phyloP scores from a whole-genome alignment of 345 rosid species.

The Populus pruinosa region DNA sequence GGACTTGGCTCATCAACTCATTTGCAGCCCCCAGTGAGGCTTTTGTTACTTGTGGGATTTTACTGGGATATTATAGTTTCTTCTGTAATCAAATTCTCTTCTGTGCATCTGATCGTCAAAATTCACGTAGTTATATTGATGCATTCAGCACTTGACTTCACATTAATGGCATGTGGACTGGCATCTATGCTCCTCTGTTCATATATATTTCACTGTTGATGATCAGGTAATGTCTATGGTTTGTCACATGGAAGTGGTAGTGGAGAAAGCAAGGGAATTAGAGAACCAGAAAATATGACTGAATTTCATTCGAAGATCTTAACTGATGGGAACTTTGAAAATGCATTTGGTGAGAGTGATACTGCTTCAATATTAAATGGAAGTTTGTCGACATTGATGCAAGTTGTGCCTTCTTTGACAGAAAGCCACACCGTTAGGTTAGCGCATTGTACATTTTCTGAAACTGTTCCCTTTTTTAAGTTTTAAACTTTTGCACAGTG shows the following conservation, averaged over 20 bases:
- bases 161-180: neutral
- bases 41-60: neutral
- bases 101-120: neutral
- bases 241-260: slow-evolving; percentile 23
- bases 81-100: neutral
- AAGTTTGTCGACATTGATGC: slow-evolving; percentile 28
- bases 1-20: neutral
- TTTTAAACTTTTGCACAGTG: neutral
- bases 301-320: slow-evolving; percentile 19
- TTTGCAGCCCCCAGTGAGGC: neutral
- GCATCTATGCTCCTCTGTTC: neutral
- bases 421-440: slow-evolving; percentile 41
- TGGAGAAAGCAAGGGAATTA: slow-evolving; percentile 25
- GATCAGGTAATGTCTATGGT: slow-evolving; percentile 44
- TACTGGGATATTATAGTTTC: neutral
- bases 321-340: slow-evolving; percentile 24
- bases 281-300: slow-evolving; percentile 19
- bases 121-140: neutral
- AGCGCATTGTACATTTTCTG: slow-evolving; percentile 18
- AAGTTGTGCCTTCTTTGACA: slow-evolving; percentile 27
- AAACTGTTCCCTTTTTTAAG: neutral
- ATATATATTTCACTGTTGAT: slow-evolving; percentile 2
- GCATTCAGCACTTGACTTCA: neutral
- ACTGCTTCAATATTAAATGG: slow-evolving; percentile 33
- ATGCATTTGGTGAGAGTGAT: slow-evolving; percentile 21